Percentiles rank a stretch among this genome's conserved stretches.
Evolutionary conservation across 805 yeast species (phyloP).

Genomic region (Starmerella asiatica): DNA sequence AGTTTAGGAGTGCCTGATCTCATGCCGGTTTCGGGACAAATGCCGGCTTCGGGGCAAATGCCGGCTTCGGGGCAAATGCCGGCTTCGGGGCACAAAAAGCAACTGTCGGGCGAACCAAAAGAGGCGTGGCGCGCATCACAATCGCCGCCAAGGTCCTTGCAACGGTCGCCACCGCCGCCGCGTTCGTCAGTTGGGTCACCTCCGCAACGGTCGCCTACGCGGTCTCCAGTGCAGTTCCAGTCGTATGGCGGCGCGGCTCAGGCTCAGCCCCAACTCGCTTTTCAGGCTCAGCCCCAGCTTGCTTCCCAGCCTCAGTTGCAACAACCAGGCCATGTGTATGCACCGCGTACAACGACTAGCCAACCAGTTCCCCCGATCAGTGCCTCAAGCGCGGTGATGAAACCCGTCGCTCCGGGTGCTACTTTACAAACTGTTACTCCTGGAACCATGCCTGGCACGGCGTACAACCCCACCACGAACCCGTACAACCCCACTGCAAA

Average conservation of each 20-base stretch:
- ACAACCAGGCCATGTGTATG: background rate
- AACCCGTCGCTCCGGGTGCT: background rate
- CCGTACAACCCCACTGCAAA: background rate
- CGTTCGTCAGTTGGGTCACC: background rate
- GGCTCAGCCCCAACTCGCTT: background rate
- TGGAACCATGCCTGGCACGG: background rate
- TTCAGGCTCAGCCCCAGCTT: background rate
- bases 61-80: background rate
- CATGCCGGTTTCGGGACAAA: background rate
- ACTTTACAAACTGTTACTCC: background rate
- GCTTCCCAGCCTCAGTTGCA: background rate
- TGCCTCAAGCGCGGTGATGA: background rate
- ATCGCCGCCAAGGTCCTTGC: background rate
- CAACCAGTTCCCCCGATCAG: background rate
- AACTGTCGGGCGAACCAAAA: background rate
- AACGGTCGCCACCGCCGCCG: background rate
- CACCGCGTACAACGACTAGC: background rate
- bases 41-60: background rate
- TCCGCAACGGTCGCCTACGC: background rate
- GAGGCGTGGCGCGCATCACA: background rate
- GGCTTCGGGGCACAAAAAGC: background rate
- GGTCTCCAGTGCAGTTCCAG: background rate
- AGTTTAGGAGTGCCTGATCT: constrained; percentile 11
- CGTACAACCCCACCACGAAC: background rate
- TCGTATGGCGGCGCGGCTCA: background rate